Base-by-base conservation (phyloP, 345 rosid species). In the Moricandia arvensis region DNA sequence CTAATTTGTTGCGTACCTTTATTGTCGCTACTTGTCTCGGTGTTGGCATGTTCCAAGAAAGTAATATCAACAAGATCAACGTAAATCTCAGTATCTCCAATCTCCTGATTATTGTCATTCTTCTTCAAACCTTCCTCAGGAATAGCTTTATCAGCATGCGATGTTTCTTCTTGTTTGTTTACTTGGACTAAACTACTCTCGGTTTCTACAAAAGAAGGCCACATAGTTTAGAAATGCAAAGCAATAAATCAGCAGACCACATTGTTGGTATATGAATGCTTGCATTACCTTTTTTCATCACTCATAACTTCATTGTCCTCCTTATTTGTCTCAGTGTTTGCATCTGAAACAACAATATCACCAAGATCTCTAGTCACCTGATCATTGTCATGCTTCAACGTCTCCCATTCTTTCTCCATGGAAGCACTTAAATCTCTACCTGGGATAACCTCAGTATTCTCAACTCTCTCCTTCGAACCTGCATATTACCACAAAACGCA, bases 321-420 rank as follows among this genome's bases (percentile, higher is more conserved):
- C 53, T 43, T 21, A 31, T 43, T 27, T 55, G 63, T 75, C 18
- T 76, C 84, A 5, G 78, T 72, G 53, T 69, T 62, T 53, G 35
- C 71, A 49, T 67, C 81, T 5, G n/a, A 4, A 53, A 30, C 63
- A 65, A 24, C 37, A 57, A 45, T 17, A 58, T 71, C 63, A 41
- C 31, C 69, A 73, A 26, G 24, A 75, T 24, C 61, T 15, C 11
- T 68, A 68, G 0, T 29, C 9, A 31, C 57, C 38, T 38, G 1
- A 49, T 33, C 73, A 51, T 73, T 61, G 73, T 30, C 57, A 24
- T 24, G 59, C 74, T 75, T 75, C 27, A 45, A 58, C 26, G 16
- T 30, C 33, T 80, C 75, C 75, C 73, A 63, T 78, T 77, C 55
- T 79, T 63, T 66, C 75, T 84, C 80, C 67, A 77, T 53, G 2